Percentiles rank a stretch among this genome's conserved stretches.
Conservation (phyloP, 163 green algal species). For the Smithsoniella earleae region DNA sequence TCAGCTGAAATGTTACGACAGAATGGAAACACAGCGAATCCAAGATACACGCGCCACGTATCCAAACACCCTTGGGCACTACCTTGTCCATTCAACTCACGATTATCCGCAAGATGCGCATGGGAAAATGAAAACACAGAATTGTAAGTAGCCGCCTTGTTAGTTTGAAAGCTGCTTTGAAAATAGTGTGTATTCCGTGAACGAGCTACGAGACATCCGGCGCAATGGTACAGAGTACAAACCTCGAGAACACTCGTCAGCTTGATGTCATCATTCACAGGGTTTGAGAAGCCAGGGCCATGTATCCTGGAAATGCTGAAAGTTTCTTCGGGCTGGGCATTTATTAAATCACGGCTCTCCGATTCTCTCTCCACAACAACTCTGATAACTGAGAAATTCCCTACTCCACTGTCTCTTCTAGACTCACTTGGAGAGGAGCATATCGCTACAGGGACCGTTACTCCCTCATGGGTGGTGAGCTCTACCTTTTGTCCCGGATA, state of each 20-base stretch:
- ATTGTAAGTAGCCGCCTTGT: neutral
- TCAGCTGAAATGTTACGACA: too few relatives aligned
- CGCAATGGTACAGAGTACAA: too few relatives aligned
- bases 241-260: conserved; percentile 18
- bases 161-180: neutral
- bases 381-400: conserved; percentile 27
- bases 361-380: conserved; percentile 8
- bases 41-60: neutral
- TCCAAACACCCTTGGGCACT: too few relatives aligned
- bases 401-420: neutral
- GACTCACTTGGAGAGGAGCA: conserved; percentile 19
- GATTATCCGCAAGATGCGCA: too few relatives aligned
- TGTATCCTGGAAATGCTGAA: conserved; percentile 13
- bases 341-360: neutral
- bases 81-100: too few relatives aligned
- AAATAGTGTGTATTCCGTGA: neutral
- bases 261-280: conserved; percentile 29
- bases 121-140: neutral
- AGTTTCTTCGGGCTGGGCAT: conserved; percentile 2
- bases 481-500: conserved; percentile 24
- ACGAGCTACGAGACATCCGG: too few relatives aligned
- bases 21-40: neutral
- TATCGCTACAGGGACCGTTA: conserved; percentile 1
- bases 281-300: conserved; percentile 24
- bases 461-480: neutral